Percentiles rank a stretch among this genome's conserved stretches.
Evolutionary conservation across 495 filamentous ascomycete species (phyloP).

Genomic region (Penicillium psychrofluorescens): DNA sequence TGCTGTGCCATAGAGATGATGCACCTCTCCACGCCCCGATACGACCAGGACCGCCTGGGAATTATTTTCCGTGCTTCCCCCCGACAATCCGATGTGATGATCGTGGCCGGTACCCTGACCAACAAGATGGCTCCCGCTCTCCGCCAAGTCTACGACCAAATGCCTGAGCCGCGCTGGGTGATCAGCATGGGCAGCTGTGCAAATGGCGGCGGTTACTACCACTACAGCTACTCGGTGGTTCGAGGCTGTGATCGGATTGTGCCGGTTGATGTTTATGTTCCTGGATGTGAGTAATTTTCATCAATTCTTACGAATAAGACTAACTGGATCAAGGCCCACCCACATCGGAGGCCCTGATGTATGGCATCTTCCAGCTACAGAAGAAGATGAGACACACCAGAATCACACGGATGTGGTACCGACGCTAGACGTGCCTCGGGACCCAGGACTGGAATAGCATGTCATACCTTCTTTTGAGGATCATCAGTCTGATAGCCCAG

Average conservation of each 20-base stretch:
- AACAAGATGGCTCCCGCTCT: constrained; percentile 98
- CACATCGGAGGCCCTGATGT: constrained; percentile 88
- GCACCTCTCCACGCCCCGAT: constrained; percentile 92
- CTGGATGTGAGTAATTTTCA: constrained; percentile 54
- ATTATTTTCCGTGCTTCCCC: constrained; percentile 97
- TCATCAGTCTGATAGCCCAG: too few species aligned
- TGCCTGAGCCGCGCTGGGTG: constrained; percentile 96
- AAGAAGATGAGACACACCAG: constrained; percentile 85
- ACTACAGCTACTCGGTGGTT: constrained; percentile 91
- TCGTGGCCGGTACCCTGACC: constrained; percentile 89
- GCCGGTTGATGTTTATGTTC: constrained; percentile 95
- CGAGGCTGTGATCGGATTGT: constrained; percentile 92
- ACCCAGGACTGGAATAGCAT: not conserved
- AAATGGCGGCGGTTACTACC: constrained; percentile 95
- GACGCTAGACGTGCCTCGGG: constrained; percentile 21
- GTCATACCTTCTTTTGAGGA: constrained; percentile 3
- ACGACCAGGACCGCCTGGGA: constrained; percentile 91
- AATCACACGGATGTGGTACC: constrained; percentile 47
- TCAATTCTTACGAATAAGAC: constrained; percentile 1
- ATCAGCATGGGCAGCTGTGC: constrained; percentile 92
- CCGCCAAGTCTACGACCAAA: constrained; percentile 94
- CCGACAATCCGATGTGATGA: constrained; percentile 96
- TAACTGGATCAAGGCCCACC: constrained; percentile 52
- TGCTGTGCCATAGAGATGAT: constrained; percentile 99
- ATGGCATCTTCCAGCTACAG: constrained; percentile 88